Conservation (phyloP, 768 basidiomycete genomes). For the Collybia nuda region DNA sequence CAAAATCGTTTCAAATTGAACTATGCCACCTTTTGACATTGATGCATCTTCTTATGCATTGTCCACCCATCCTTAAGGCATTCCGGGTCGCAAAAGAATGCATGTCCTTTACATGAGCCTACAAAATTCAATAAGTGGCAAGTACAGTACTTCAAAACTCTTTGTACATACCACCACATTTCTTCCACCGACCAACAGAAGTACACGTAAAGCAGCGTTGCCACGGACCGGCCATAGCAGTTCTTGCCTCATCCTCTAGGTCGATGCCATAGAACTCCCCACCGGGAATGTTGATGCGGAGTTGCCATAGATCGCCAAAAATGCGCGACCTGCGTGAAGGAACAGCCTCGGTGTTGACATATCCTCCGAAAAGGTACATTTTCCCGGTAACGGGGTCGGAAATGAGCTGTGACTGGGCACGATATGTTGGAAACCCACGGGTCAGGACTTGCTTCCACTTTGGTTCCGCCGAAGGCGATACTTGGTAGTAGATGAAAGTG, state of each 20-base stretch:
- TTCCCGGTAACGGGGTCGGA: slow-evolving; percentile 31
- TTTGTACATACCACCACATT: slow-evolving; percentile 31
- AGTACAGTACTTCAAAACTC: background rate
- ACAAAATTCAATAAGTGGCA: background rate
- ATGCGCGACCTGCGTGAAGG: slow-evolving; percentile 24
- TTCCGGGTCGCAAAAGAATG: slow-evolving; percentile 23
- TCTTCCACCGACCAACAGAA: slow-evolving; percentile 31
- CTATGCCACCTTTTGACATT: slow-evolving; percentile 13
- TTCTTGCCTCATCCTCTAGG: slow-evolving; percentile 31
- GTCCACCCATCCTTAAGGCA: slow-evolving; percentile 27
- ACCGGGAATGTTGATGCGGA: slow-evolving; percentile 31
- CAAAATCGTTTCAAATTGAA: too few species aligned
- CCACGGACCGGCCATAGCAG: slow-evolving; percentile 34
- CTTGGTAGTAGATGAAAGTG: slow-evolving; percentile 27
- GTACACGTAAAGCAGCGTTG: slow-evolving; percentile 36
- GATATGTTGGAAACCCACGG: slow-evolving; percentile 38
- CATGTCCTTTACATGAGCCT: slow-evolving; percentile 26
- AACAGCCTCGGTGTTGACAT: slow-evolving; percentile 34
- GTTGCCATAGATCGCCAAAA: slow-evolving; percentile 37
- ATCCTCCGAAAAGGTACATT: slow-evolving; percentile 35
- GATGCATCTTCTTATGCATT: slow-evolving; percentile 23
- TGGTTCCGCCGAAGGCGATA: background rate
- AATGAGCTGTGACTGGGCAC: slow-evolving; percentile 28
- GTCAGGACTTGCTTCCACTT: slow-evolving; percentile 36
- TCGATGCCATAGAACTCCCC: slow-evolving; percentile 33